Conservation (phyloP, 768 basidiomycete species). For the Leucosporidium scottii region DNA sequence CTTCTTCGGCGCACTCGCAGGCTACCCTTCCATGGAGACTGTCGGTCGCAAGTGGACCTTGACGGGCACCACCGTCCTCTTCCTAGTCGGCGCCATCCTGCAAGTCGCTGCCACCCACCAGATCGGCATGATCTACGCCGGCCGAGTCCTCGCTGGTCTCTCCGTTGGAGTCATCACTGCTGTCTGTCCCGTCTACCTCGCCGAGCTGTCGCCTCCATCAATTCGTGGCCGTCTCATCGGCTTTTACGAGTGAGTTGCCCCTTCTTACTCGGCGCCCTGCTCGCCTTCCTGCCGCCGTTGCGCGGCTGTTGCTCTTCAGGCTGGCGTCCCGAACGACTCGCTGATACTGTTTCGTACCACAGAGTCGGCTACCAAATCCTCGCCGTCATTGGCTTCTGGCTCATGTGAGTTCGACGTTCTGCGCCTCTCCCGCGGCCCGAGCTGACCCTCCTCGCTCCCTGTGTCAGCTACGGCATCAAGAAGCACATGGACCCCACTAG, state of each 20-base stretch:
- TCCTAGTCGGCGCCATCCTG: constrained; percentile 20
- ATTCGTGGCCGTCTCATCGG: constrained; percentile 38
- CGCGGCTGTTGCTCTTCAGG: too few relatives aligned
- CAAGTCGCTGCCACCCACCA: constrained; percentile 9
- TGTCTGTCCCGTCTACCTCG: constrained; percentile 33
- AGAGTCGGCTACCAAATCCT: constrained; percentile 24
- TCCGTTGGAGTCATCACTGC: constrained; percentile 33
- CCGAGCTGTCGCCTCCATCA: constrained; percentile 33
- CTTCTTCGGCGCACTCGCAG: constrained; percentile 24
- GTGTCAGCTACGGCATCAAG: constrained; percentile 32
- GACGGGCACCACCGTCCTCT: constrained; percentile 14
- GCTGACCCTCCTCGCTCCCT: not conserved
- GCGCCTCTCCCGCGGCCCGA: not conserved
- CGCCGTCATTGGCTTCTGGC: constrained; percentile 26
- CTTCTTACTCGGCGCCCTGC: too few relatives aligned
- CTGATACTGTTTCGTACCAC: too few relatives aligned
- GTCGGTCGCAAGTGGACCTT: constrained; percentile 27
- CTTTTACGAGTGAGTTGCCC: constrained; percentile 27
- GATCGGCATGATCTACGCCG: constrained; percentile 36
- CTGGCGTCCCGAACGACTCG: too few relatives aligned
- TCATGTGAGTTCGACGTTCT: not conserved
- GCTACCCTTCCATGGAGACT: constrained; percentile 19
- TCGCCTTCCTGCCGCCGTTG: too few relatives aligned
- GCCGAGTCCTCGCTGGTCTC: constrained; percentile 32
- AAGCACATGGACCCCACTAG: constrained; percentile 22